phyloP scores from a whole-genome alignment of 129 eudicot species.

The Helianthus tuberosus region DNA sequence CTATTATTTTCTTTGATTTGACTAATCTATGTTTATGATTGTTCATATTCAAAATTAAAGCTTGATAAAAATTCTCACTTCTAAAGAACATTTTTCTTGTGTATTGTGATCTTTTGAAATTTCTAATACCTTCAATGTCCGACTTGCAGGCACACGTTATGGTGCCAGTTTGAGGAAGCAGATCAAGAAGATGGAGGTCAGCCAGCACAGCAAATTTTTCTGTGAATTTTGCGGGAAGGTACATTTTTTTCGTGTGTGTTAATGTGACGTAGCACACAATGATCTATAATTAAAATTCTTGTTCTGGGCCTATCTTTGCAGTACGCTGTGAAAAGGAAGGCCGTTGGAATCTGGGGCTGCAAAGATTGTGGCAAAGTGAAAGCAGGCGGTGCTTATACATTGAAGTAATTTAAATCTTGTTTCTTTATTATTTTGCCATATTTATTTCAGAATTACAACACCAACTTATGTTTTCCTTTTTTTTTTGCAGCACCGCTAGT shows the following conservation, averaged over 20 bases:
- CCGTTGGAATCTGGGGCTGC: constrained; percentile 98
- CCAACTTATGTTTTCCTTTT: background rate
- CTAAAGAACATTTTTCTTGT: background rate
- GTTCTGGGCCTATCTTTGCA: constrained; percentile 15
- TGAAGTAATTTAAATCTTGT: constrained; percentile 48
- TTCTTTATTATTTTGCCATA: background rate
- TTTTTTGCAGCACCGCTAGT: constrained; percentile 70
- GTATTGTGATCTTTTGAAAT: background rate
- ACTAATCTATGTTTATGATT: background rate
- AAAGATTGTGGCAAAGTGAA: constrained; percentile 96
- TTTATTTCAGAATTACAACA: background rate
- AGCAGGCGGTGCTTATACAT: constrained; percentile 93
- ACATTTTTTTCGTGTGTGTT: background rate
- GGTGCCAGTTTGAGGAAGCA: constrained; percentile 98
- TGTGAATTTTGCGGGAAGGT: constrained; percentile 97
- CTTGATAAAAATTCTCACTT: background rate
- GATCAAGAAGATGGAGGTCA: constrained; percentile 91
- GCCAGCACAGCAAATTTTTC: constrained; percentile 88
- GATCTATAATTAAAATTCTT: too few relatives aligned
- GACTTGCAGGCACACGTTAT: constrained; percentile 76
- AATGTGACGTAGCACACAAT: background rate
- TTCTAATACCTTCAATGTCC: constrained; percentile 6
- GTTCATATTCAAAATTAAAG: background rate
- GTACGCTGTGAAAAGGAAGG: constrained; percentile 88
- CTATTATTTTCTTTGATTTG: background rate